Evolutionary conservation across 768 basidiomycete genomes (phyloP).

Genomic region (Mycena rosella): DNA sequence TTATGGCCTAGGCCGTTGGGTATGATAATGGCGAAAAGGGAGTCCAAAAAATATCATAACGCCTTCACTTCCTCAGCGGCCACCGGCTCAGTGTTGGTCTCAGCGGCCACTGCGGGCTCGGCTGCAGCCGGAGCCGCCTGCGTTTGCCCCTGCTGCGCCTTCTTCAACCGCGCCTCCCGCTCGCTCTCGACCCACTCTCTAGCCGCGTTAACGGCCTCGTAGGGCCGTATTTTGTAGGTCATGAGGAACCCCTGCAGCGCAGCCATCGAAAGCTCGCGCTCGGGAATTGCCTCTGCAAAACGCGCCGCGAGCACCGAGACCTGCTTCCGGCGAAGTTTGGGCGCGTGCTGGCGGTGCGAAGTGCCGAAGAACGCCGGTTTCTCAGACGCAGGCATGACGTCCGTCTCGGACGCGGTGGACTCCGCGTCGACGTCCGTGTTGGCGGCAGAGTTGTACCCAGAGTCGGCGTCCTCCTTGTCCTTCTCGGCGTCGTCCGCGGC

Average conservation of each 20-base stretch:
- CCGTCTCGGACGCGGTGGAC: constrained; percentile 22
- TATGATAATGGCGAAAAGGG: not conserved
- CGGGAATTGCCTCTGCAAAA: constrained; percentile 68
- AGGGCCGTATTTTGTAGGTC: constrained; percentile 47
- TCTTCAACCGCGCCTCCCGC: constrained; percentile 49
- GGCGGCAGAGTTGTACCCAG: constrained; percentile 41
- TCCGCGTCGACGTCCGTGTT: constrained; percentile 43
- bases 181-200: constrained; percentile 59
- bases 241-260: constrained; percentile 46
- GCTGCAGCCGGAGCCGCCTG: not conserved
- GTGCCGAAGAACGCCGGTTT: constrained; percentile 37
- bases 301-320: constrained; percentile 62
- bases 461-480: constrained; percentile 35
- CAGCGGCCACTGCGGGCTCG: not conserved
- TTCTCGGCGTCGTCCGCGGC: constrained; percentile 42
- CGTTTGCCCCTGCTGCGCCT: constrained; percentile 16
- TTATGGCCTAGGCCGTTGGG: not conserved
- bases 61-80: constrained; percentile 14
- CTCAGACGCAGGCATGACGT: constrained; percentile 28
- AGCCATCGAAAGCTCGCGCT: constrained; percentile 63
- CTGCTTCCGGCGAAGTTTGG: constrained; percentile 54
- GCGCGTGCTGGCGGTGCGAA: constrained; percentile 52
- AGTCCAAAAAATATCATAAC: not conserved
- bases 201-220: constrained; percentile 51
- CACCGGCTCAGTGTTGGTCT: not conserved